A percentile compares a stretch with the other conserved stretches of the same genome.
Evolutionary conservation across 2,329 filamentous ascomycete species (phyloP).

Genomic region (Aspergillus sp.): DNA sequence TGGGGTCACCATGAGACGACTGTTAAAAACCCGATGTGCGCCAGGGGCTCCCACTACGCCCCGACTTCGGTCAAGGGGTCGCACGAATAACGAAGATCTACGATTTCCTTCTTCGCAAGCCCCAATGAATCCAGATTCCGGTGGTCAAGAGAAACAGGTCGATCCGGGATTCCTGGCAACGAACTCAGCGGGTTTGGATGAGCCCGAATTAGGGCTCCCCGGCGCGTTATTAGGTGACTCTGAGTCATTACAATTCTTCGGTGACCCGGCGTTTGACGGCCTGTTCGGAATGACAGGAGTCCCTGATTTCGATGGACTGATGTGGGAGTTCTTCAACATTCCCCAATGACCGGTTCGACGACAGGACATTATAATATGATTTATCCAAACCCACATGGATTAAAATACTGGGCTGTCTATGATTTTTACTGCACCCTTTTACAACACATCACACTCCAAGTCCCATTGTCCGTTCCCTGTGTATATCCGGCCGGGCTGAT

Average conservation of each 20-base stretch:
- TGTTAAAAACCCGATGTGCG: constrained; percentile 13
- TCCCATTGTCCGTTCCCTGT: constrained; percentile 18
- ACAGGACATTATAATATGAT: not conserved
- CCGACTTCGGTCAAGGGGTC: not conserved
- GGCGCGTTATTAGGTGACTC: not conserved
- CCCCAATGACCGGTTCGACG: not conserved
- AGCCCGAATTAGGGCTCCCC: not conserved
- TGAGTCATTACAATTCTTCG: constrained; percentile 15
- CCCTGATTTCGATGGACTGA: constrained; percentile 30
- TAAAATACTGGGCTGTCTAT: not conserved
- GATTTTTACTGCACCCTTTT: not conserved
- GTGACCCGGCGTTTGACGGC: constrained; percentile 22
- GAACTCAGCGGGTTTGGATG: not conserved
- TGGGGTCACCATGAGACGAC: constrained; percentile 25
- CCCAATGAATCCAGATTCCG: not conserved
- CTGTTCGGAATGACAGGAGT: constrained; percentile 25
- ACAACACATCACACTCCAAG: constrained; percentile 17
- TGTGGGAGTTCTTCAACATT: constrained; percentile 28
- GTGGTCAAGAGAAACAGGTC: not conserved
- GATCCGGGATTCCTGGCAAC: not conserved
- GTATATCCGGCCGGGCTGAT: constrained; percentile 24
- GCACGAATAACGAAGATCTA: not conserved
- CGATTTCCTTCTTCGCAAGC: not conserved
- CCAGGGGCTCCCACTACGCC: not conserved
- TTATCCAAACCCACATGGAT: not conserved